phyloP scores from a whole-genome alignment of 2,329 filamentous ascomycete species.

The Chrysoporthe austroafricana region DNA sequence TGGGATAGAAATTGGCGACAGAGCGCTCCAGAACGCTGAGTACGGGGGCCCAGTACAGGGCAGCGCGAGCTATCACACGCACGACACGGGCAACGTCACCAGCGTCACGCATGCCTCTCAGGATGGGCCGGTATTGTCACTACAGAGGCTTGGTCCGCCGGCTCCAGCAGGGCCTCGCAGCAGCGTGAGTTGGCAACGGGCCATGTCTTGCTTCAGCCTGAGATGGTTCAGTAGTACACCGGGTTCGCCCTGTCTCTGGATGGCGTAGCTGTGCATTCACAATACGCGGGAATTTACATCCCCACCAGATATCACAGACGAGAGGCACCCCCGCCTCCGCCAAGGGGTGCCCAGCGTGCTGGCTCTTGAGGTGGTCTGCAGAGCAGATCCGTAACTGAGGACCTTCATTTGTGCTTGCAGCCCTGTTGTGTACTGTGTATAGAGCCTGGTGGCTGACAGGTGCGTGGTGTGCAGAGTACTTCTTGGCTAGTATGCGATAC shows the following conservation, averaged over 20 bases:
- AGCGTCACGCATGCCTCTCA: neutral
- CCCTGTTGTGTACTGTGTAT: neutral
- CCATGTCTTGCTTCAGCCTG: conserved; percentile 23
- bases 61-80: neutral
- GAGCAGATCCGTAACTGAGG: neutral
- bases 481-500: no score
- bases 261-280: no score
- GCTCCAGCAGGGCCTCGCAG: no score
- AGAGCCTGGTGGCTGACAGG: no score
- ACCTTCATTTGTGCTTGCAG: neutral
- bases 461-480: no score
- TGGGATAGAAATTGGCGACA: no score
- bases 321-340: neutral
- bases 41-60: neutral
- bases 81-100: conserved; percentile 6
- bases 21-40: no score
- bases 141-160: neutral
- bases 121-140: no score
- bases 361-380: neutral
- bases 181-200: neutral
- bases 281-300: no score
- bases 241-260: neutral
- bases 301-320: neutral
- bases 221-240: conserved; percentile 16
- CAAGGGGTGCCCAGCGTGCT: neutral